phyloP scores from a whole-genome alignment of 306 rosid species.

The Gillenia trifoliata region DNA sequence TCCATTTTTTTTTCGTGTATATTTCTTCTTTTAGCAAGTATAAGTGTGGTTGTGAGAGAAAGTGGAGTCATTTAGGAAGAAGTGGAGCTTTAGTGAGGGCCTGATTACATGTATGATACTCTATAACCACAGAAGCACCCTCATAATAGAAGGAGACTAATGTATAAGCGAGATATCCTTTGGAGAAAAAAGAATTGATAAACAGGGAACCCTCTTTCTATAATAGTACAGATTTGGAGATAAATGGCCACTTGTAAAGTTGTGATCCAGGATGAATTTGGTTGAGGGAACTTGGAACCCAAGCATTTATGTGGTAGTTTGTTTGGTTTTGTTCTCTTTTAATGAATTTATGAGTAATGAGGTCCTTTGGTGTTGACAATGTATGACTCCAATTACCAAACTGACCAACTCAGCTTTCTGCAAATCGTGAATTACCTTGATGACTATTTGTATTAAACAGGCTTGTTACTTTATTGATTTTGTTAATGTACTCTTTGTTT shows the following conservation, averaged over 20 bases:
- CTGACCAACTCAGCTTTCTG: background rate
- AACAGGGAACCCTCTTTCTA: background rate
- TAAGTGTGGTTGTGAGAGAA: background rate
- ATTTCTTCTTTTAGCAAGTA: background rate
- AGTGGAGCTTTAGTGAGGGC: background rate
- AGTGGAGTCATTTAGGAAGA: background rate
- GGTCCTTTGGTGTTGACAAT: background rate
- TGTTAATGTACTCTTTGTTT: conserved; percentile 13
- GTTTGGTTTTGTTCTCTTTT: background rate
- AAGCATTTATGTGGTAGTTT: background rate
- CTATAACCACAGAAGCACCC: background rate
- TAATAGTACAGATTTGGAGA: background rate
- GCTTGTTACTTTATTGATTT: background rate
- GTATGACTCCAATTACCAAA: background rate
- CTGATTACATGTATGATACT: no score
- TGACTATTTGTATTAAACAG: background rate
- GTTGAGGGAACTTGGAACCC: background rate
- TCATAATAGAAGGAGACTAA: background rate
- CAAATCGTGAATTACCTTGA: background rate
- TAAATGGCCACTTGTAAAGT: conserved; percentile 2
- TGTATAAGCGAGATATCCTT: background rate
- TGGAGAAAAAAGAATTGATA: background rate
- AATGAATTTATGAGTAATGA: background rate
- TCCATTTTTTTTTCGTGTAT: background rate
- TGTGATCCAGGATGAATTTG: background rate